Evolutionary conservation across 495 filamentous ascomycete species (phyloP), one percentile per base, ranked within the genome.

Genomic region (Neurospora sp.): DNA sequence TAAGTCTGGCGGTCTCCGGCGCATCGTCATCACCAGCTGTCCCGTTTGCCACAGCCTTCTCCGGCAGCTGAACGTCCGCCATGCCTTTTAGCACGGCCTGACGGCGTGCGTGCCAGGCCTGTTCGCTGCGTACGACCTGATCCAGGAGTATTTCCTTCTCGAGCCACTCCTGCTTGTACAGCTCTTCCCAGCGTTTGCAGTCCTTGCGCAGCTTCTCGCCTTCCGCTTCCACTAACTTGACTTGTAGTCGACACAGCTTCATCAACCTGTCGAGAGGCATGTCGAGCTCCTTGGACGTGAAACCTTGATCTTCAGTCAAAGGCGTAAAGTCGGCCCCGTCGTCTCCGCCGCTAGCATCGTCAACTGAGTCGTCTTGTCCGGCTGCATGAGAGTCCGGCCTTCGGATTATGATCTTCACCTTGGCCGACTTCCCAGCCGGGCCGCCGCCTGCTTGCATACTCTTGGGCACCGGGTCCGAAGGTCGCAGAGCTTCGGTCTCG

Each of bases 401-500:
- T 77, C 86, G 93, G 74, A 88, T 78, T 72, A 89, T 85, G 69
- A 93, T 88, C 75, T 91, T 93, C 69, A 93, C 85, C 71, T 91
- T 89, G 73, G 88, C 89, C 69, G 89, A 88, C 72, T 89, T 88
- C 11, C 83, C 84, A 0, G 86, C 84, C 6, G 86, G 87, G 8
- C 81, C 82, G 14, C 80, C 78, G 10, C 81, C 80, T 4, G 80
- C 72, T 82, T 90, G 85, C 91, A 85, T 90, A 66, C 90, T 89
- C 82, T 93, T 94, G 3, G 93, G 91, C 23, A 95, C 91, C 5
- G 93, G 91, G 78, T 96, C 94, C n/a, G 91, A 92, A 7, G 93
- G 93, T 7, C 94, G 91, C 5, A 97, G 86, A 6, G 93, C 92
- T 82, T 98, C 96, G 44, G 94, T 97, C 82, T 99, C 96, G 83